phyloP scores from a whole-genome alignment of 371 early-diverging fungal genomes.

The Fennellomyces sp. region DNA sequence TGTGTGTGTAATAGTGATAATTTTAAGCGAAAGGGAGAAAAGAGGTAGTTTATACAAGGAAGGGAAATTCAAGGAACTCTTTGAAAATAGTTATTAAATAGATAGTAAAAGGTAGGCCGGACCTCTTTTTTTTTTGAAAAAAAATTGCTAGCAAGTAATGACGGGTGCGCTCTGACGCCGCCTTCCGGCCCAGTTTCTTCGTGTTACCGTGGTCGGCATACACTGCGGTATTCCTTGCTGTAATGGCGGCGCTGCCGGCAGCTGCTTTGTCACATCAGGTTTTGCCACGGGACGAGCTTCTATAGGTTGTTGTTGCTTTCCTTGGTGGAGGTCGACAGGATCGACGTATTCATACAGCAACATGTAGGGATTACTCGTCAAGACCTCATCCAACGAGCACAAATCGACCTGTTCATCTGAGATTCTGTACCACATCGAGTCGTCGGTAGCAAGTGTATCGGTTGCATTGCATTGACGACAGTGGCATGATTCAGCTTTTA shows the following conservation, averaged over 20 bases:
- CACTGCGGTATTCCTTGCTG: neutral
- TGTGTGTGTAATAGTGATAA: too few species aligned
- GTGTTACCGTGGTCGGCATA: neutral
- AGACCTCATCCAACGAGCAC: constrained; percentile 65
- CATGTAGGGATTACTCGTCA: constrained; percentile 85
- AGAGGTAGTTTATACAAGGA: too few species aligned
- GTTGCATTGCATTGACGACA: constrained; percentile 21
- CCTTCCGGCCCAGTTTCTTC: neutral
- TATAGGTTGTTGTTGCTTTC: neutral
- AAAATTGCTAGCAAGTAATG: neutral
- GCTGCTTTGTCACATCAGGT: neutral
- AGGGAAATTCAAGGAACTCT: too few species aligned
- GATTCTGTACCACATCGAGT: constrained; percentile 66
- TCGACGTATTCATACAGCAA: constrained; percentile 64
- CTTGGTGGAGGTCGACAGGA: neutral
- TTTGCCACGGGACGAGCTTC: constrained; percentile 3
- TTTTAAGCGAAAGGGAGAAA: too few species aligned
- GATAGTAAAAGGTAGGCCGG: neutral
- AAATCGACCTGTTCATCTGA: constrained; percentile 86
- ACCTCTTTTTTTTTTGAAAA: neutral
- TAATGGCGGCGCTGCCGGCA: constrained; percentile 1
- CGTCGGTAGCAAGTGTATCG: constrained; percentile 5
- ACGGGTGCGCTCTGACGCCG: constrained; percentile 7
- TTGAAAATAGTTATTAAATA: too few species aligned
- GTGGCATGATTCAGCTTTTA: constrained; percentile 31